These are phyloP conservation scores for Perilla frutescens DNA, from an alignment of 257 asterid species.

Conservation along the genomic window DNA sequence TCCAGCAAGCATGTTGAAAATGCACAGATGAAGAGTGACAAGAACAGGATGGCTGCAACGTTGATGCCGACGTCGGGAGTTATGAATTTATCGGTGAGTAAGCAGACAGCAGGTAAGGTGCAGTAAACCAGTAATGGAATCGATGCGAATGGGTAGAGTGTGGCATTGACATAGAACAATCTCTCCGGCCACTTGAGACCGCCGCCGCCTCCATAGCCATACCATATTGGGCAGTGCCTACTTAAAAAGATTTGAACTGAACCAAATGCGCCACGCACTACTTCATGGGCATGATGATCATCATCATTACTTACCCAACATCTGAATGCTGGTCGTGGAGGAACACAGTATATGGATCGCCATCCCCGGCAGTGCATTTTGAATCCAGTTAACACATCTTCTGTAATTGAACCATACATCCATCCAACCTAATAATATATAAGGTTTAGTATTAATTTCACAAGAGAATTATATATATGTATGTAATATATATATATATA, in stretches of 20 bases:
- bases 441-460: too few species aligned
- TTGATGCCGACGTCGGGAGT: constrained; percentile 19
- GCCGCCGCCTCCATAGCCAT: constrained; percentile 22
- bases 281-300: too few species aligned
- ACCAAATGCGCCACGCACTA: constrained; percentile 19
- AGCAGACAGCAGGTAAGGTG: constrained; percentile 21
- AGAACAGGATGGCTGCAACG: constrained; percentile 1
- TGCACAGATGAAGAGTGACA: constrained; percentile 12
- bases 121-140: constrained; percentile 21
- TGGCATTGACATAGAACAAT: constrained; percentile 17
- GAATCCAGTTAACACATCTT: constrained; percentile 31
- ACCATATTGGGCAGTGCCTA: constrained; percentile 28
- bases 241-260: constrained; percentile 24
- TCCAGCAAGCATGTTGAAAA: constrained; percentile 19
- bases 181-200: constrained; percentile 26
- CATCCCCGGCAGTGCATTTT: constrained; percentile 33
- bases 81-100: constrained; percentile 17
- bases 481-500: too few species aligned
- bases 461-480: too few species aligned
- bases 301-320: background rate
- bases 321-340: constrained; percentile 15
- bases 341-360: constrained; percentile 31
- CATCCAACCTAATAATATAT: constrained; percentile 5
- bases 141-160: constrained; percentile 16
- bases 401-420: constrained; percentile 30